phyloP scores from a whole-genome alignment of 176 grass and related monocot species.

The Musa beccarii region DNA sequence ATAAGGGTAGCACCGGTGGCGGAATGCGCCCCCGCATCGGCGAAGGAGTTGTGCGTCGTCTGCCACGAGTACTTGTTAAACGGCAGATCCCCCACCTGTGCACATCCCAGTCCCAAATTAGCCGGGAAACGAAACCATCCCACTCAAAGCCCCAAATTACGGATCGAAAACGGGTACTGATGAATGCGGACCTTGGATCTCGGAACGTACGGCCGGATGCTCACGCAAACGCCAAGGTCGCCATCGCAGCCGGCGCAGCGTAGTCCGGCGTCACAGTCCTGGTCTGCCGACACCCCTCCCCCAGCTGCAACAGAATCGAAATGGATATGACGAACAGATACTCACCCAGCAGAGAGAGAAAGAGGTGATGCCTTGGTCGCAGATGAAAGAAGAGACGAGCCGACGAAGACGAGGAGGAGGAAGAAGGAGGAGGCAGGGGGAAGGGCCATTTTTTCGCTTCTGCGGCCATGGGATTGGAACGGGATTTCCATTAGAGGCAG shows the following conservation, averaged over 20 bases:
- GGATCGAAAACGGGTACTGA: not conserved
- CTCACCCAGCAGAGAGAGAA: not conserved
- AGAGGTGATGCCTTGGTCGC: not conserved
- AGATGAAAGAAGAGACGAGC: not conserved
- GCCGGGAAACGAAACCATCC: not conserved
- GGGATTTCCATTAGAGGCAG: too few relatives aligned
- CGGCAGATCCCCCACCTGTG: constrained; percentile 29
- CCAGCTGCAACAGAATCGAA: constrained; percentile 13
- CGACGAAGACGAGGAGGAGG: constrained; percentile 5
- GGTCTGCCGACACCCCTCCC: constrained; percentile 36
- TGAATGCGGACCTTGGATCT: constrained; percentile 16
- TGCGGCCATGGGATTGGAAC: too few relatives aligned
- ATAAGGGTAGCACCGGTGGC: constrained; percentile 43
- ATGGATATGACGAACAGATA: not conserved
- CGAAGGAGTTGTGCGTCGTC: constrained; percentile 93
- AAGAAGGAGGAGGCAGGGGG: too few relatives aligned
- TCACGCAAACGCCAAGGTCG: constrained; percentile 33
- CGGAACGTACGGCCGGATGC: constrained; percentile 41
- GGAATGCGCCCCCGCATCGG: constrained; percentile 27
- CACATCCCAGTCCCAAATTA: not conserved
- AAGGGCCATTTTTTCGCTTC: too few relatives aligned
- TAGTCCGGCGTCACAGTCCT: constrained; percentile 29
- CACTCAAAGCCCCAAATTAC: not conserved
- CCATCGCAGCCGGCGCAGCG: constrained; percentile 50
- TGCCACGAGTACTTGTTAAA: constrained; percentile 88